phyloP scores from a whole-genome alignment of 805 yeast genomes.

The Yamadazyma akitaensis region DNA sequence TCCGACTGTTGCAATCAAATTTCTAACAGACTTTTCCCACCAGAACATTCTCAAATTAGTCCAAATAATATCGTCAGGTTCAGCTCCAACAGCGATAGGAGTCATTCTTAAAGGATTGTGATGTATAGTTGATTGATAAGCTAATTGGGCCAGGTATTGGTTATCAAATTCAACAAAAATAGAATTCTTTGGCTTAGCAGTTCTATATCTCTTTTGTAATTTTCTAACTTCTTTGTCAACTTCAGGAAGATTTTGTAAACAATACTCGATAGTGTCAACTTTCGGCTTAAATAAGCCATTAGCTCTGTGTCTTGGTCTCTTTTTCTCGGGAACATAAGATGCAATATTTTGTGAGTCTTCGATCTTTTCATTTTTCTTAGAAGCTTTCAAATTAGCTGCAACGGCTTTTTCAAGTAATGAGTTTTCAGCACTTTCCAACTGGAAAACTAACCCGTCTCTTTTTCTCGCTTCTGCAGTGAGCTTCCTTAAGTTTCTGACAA shows the following conservation, averaged over 20 bases:
- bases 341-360: slow-evolving; percentile 47
- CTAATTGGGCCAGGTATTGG: slow-evolving; percentile 73
- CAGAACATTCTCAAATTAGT: slow-evolving; percentile 70
- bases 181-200: slow-evolving; percentile 66
- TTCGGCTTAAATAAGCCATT: slow-evolving; percentile 48
- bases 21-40: slow-evolving; percentile 70
- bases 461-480: slow-evolving; percentile 54
- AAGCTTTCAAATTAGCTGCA: slow-evolving; percentile 59
- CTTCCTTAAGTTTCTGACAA: slow-evolving; percentile 60
- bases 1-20: slow-evolving; percentile 48
- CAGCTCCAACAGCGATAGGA: slow-evolving; percentile 61
- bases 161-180: slow-evolving; percentile 75
- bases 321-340: slow-evolving; percentile 59
- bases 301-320: slow-evolving; percentile 58
- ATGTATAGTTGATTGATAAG: slow-evolving; percentile 59
- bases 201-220: slow-evolving; percentile 49
- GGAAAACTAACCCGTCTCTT: slow-evolving; percentile 57
- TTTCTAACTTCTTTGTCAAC: slow-evolving; percentile 54
- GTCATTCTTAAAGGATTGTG: slow-evolving; percentile 63
- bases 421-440: slow-evolving; percentile 67
- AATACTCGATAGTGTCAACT: slow-evolving; percentile 58
- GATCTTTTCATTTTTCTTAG: slow-evolving; percentile 56
- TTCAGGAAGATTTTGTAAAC: slow-evolving; percentile 54
- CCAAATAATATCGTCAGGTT: slow-evolving; percentile 66
- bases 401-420: slow-evolving; percentile 57